Percentiles rank a stretch among this genome's conserved stretches.
Evolutionary conservation across 352 stramenopile genomes (phyloP).

Genomic region (Phytophthora fragariae): DNA sequence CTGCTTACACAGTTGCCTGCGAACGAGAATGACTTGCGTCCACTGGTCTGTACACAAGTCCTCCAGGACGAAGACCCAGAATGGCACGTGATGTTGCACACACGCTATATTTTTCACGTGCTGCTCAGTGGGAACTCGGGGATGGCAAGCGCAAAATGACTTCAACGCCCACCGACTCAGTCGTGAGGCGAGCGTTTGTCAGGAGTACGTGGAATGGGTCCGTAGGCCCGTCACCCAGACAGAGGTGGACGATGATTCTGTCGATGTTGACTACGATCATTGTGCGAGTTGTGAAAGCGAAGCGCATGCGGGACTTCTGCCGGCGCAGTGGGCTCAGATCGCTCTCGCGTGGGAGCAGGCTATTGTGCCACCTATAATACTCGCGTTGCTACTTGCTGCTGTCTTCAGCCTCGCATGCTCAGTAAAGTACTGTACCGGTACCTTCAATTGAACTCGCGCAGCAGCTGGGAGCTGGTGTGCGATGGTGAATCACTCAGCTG

Average conservation of each 20-base stretch:
- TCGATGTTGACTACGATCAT: conserved; percentile 42
- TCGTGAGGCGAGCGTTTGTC: no score
- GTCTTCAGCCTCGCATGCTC: no score
- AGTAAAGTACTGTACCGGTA: no score
- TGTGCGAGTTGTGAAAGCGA: conserved; percentile 35
- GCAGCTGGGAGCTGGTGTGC: no score
- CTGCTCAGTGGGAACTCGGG: conserved; percentile 2
- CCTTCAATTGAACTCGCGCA: no score
- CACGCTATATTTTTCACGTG: conserved; percentile 18
- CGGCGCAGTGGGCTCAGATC: conserved; percentile 53
- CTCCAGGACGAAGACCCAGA: conserved; percentile 29
- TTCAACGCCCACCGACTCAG: no score
- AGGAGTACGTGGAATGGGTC: no score
- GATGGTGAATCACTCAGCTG: no score
- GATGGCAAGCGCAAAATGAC: conserved; percentile 8
- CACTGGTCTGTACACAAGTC: conserved; percentile 17
- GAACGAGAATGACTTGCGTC: conserved; percentile 23
- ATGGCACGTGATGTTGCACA: conserved; percentile 22
- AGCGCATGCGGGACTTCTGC: conserved; percentile 44
- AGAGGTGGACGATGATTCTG: conserved; percentile 22
- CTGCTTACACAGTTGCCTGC: no score
- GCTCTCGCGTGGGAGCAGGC: conserved; percentile 57
- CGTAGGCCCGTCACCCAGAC: conserved; percentile 17
- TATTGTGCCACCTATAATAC: conserved; percentile 17
- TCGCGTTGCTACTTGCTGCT: no score